Evolutionary conservation across 2,329 filamentous ascomycete genomes (phyloP).

Genomic region (Alternaria arbusti): DNA sequence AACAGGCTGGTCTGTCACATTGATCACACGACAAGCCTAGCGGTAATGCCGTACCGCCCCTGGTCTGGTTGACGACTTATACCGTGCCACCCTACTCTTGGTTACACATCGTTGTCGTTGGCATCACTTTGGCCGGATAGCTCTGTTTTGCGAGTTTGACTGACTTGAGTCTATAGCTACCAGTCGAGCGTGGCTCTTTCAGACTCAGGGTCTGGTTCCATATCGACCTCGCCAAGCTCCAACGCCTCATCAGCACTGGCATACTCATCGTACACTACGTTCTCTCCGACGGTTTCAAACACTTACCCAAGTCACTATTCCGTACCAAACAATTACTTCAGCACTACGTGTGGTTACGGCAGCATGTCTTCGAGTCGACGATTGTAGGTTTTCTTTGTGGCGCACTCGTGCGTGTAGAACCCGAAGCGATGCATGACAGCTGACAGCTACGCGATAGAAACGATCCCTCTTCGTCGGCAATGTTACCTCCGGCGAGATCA

Average conservation of each 20-base stretch:
- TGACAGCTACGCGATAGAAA: slow-evolving; percentile 48
- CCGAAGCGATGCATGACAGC: slow-evolving; percentile 46
- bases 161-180: slow-evolving; percentile 55
- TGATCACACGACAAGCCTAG: slow-evolving; percentile 55
- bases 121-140: slow-evolving; percentile 38
- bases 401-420: slow-evolving; percentile 44
- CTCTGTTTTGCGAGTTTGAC: slow-evolving; percentile 40
- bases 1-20: slow-evolving; percentile 50
- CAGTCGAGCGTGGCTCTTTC: slow-evolving; percentile 58
- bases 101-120: slow-evolving; percentile 50
- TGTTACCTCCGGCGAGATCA: slow-evolving; percentile 54
- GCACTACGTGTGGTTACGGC: slow-evolving; percentile 45
- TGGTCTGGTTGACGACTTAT: slow-evolving; percentile 47
- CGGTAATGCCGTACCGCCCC: slow-evolving; percentile 46
- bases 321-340: slow-evolving; percentile 46
- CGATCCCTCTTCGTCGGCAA: slow-evolving; percentile 56
- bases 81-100: slow-evolving; percentile 47
- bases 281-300: slow-evolving; percentile 36
- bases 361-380: slow-evolving; percentile 50
- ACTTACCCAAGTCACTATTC: slow-evolving; percentile 45
- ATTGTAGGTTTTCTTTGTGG: slow-evolving; percentile 52
- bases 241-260: slow-evolving; percentile 56
- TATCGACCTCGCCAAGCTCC: slow-evolving; percentile 60
- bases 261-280: slow-evolving; percentile 52
- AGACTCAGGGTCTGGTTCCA: slow-evolving; percentile 63